Percentiles rank a stretch among this genome's conserved stretches.
Conservation (phyloP, 2,329 filamentous ascomycete species). For the Trichophyton equinum region DNA sequence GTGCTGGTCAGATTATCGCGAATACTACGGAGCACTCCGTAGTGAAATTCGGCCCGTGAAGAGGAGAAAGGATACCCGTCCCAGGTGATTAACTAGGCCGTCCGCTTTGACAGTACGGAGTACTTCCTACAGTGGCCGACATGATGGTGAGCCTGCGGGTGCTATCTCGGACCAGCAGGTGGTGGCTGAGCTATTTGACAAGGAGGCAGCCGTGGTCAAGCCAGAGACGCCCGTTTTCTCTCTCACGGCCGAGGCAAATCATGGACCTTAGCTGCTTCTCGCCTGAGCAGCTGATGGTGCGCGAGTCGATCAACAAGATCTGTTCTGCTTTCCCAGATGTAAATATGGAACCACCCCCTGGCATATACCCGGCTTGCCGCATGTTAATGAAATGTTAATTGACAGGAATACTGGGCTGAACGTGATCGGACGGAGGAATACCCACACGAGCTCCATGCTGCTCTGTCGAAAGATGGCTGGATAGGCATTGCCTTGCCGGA, state of each 20-base stretch:
- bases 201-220: not conserved
- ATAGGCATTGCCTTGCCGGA: slow-evolving; percentile 70
- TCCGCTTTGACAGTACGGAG: too few relatives aligned
- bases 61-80: not conserved
- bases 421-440: slow-evolving; percentile 58
- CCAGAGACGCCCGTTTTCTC: slow-evolving; percentile 20
- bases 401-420: slow-evolving; percentile 57
- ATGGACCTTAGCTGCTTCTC: slow-evolving; percentile 66
- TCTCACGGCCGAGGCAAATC: slow-evolving; percentile 29
- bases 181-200: not conserved
- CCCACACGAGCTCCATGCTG: slow-evolving; percentile 63
- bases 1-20: not conserved
- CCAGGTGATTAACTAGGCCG: not conserved
- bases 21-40: too few relatives aligned
- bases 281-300: slow-evolving; percentile 58
- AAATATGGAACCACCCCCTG: slow-evolving; percentile 14
- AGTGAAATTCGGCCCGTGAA: too few relatives aligned
- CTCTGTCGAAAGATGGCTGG: slow-evolving; percentile 64
- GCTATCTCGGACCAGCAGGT: not conserved
- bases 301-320: slow-evolving; percentile 55
- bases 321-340: slow-evolving; percentile 56
- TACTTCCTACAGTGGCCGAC: too few relatives aligned
- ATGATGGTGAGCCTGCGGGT: not conserved
- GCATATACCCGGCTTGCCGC: not conserved
- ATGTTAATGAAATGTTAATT: not conserved